These are phyloP conservation scores for Daphne laureola DNA, from an alignment of 441 rosid species.

Conservation along the genomic window DNA sequence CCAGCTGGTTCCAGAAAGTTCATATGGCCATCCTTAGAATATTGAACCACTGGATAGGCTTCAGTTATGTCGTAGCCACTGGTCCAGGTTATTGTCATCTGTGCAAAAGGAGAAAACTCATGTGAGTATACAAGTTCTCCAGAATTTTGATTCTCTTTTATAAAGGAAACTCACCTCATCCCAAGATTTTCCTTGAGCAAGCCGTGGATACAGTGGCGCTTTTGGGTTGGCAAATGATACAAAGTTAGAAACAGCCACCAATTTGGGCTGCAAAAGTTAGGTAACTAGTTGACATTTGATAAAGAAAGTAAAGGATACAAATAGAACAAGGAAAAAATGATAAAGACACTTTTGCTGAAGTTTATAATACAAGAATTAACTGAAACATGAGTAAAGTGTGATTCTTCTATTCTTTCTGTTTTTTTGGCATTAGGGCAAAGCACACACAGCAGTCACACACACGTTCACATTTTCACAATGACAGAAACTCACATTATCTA, in stretches of 20 bases:
- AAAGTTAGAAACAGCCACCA: slow-evolving; percentile 60
- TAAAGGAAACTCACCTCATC: slow-evolving; percentile 41
- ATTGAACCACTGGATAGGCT: slow-evolving; percentile 71
- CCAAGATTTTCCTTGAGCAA: slow-evolving; percentile 88
- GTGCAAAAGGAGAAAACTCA: slow-evolving; percentile 18
- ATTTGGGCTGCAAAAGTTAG: slow-evolving; percentile 53
- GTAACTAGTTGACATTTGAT: neutral
- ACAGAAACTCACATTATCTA: slow-evolving; percentile 40
- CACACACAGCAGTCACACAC: too few species aligned
- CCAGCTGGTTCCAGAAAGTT: slow-evolving; percentile 62
- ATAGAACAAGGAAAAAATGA: neutral
- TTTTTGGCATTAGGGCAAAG: too few species aligned
- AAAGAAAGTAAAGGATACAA: neutral
- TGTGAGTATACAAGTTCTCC: neutral
- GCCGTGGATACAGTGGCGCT: slow-evolving; percentile 88
- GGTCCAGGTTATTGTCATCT: slow-evolving; percentile 97
- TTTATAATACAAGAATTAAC: too few species aligned
- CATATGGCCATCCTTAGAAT: slow-evolving; percentile 49
- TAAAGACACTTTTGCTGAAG: too few species aligned
- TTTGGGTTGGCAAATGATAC: slow-evolving; percentile 64
- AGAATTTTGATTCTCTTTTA: neutral
- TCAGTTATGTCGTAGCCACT: slow-evolving; percentile 75
- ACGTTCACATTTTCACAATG: neutral
- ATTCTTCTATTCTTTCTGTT: too few species aligned
- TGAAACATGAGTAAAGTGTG: too few species aligned